Base-by-base conservation (phyloP, 352 stramenopile species). In the Pythium utonaiense region DNA sequence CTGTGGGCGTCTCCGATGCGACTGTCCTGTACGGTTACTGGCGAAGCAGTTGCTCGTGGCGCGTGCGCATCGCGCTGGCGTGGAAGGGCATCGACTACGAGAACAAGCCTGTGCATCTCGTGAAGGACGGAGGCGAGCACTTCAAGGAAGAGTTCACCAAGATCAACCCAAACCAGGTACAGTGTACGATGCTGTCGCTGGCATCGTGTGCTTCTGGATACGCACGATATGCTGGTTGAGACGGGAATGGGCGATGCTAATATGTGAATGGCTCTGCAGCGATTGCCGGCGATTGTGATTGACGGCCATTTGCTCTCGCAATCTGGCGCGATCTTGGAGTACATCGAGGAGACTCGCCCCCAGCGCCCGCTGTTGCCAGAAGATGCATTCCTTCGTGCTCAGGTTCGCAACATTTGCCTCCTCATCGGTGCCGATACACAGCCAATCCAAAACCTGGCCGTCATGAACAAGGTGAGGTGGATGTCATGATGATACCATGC, bases 241-340 rank as follows among this genome's bases (percentile, higher is more conserved):
- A n/a, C n/a, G n/a, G n/a, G n/a, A n/a, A n/a, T n/a, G n/a, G 10
- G 9, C 42, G 38, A 50, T 42, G 9, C 9, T 55, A 14, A 45
- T 27, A 1, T 7, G 2, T 41, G 3, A n/a, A 31, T 47, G 7
- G 27, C 22, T 38, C 13, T 48, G 10, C 48, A 89, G 75, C 83
- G 83, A 38, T 44, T 93, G 27, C 92, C 95, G 8, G 65, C 80
- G 34, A 69, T 98, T 19, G 71, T 92, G 60, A 95, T 93, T 61
- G 81, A 91, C 24, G 77, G 76, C 42, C 70, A 76, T 22, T 61
- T 74, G 21, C 69, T 94, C 9, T 79, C 85, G 31, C 93, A 98
- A 66, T 97, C 84, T 0, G 62, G 88, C 31, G 89, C 91, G 13
- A 98, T 98, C 56, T 78, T 98, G 61, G 91, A 98, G 65, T 98